A percentile compares a stretch with the other conserved stretches of the same genome.
Evolutionary conservation across 345 rosid species (phyloP).

Genomic region (Eucalyptus cloeziana): DNA sequence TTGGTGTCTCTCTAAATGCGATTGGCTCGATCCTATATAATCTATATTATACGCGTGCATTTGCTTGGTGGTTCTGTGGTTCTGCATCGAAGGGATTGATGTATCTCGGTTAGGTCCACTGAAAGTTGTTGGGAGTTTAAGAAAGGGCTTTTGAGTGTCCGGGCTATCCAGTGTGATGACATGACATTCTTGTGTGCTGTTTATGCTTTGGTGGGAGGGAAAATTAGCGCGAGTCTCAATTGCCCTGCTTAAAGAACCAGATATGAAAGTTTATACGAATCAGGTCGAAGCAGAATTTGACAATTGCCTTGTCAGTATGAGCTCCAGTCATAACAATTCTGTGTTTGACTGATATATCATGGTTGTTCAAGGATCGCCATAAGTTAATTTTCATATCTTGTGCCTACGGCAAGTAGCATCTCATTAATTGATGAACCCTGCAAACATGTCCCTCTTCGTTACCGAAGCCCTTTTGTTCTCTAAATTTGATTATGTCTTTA

Average conservation of each 20-base stretch:
- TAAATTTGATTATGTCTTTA: not conserved
- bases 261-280: not conserved
- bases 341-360: not conserved
- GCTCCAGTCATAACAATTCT: not conserved
- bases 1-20: not conserved
- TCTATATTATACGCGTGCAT: not conserved
- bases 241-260: not conserved
- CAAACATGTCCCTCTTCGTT: not conserved
- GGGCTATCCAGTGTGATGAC: not conserved
- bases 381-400: not conserved
- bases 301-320: not conserved
- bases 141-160: not conserved
- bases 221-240: not conserved
- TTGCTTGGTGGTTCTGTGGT: not conserved
- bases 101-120: not conserved
- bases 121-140: not conserved
- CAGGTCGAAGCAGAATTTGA: not conserved
- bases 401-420: not conserved
- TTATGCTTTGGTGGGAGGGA: not conserved
- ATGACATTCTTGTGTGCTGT: not conserved
- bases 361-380: not conserved
- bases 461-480: not conserved
- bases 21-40: not conserved
- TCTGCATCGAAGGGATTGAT: not conserved
- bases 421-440: not conserved